phyloP scores from a whole-genome alignment of 495 filamentous ascomycete genomes.

The Neurospora sp. region DNA sequence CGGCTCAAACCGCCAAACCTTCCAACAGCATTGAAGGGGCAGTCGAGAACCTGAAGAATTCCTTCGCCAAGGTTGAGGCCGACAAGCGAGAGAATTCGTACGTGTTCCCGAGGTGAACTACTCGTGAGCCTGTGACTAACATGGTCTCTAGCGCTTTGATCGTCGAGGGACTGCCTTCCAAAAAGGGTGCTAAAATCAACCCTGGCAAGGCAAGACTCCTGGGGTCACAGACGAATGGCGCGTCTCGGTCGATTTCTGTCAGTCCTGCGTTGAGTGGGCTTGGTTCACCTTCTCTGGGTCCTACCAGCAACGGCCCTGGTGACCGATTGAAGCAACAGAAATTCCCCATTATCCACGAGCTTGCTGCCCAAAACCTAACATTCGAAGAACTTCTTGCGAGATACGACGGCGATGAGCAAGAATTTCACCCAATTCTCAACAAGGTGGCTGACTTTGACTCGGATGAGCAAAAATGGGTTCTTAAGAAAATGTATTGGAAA shows the following conservation, averaged over 20 bases:
- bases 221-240: constrained; percentile 36
- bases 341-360: constrained; percentile 62
- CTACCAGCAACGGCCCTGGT: constrained; percentile 43
- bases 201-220: constrained; percentile 27
- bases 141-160: constrained; percentile 20
- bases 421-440: constrained; percentile 45
- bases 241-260: constrained; percentile 50
- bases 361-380: constrained; percentile 53
- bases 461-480: constrained; percentile 51
- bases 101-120: constrained; percentile 35
- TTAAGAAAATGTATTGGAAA: constrained; percentile 64
- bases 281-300: constrained; percentile 41
- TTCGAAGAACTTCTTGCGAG: constrained; percentile 46
- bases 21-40: background rate
- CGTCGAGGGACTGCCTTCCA: constrained; percentile 23
- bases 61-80: constrained; percentile 24
- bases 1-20: background rate
- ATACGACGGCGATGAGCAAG: constrained; percentile 46
- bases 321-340: constrained; percentile 43
- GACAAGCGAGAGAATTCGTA: constrained; percentile 46
- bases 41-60: constrained; percentile 25
- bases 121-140: constrained; percentile 9
- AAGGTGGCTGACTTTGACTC: constrained; percentile 47
- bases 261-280: constrained; percentile 50
- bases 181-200: constrained; percentile 21